Conservation (phyloP, 2,329 filamentous ascomycete species). For the Pestalotiopsis sp. region DNA sequence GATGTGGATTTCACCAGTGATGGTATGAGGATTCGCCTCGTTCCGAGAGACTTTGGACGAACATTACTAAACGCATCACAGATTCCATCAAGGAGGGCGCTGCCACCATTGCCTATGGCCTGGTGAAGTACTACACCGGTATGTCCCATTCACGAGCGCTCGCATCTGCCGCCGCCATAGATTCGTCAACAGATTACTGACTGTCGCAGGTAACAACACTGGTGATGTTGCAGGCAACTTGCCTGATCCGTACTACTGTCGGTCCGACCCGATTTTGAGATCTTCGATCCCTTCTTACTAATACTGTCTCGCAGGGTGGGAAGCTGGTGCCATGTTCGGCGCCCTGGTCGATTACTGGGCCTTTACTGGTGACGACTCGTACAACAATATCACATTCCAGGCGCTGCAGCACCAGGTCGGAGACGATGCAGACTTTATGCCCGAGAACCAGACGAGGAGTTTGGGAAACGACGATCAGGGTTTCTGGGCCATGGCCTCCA, state of each 20-base stretch:
- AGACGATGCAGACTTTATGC: constrained; percentile 66
- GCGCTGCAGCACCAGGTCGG: constrained; percentile 65
- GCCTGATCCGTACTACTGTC: constrained; percentile 67
- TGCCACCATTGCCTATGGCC: constrained; percentile 47
- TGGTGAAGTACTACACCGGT: constrained; percentile 51
- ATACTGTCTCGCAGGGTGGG: constrained; percentile 59
- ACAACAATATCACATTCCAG: constrained; percentile 62
- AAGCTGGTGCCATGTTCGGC: constrained; percentile 72
- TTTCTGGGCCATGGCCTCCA: constrained; percentile 84
- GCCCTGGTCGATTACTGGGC: constrained; percentile 74
- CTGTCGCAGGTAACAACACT: constrained; percentile 54
- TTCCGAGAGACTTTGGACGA: background rate
- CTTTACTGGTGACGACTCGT: constrained; percentile 67
- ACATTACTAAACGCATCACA: background rate
- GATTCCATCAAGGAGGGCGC: constrained; percentile 36
- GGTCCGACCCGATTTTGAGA: constrained; percentile 32
- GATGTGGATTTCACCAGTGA: constrained; percentile 3
- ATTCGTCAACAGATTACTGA: background rate
- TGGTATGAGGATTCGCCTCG: background rate
- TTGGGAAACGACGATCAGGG: constrained; percentile 77
- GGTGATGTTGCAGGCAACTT: constrained; percentile 61
- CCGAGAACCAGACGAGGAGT: constrained; percentile 63
- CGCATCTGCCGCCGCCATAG: too few relatives aligned
- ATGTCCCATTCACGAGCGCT: background rate
- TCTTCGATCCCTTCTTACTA: constrained; percentile 14